These are phyloP conservation scores for Suillus weaverae DNA, from an alignment of 768 basidiomycete species.

Conservation along the genomic window DNA sequence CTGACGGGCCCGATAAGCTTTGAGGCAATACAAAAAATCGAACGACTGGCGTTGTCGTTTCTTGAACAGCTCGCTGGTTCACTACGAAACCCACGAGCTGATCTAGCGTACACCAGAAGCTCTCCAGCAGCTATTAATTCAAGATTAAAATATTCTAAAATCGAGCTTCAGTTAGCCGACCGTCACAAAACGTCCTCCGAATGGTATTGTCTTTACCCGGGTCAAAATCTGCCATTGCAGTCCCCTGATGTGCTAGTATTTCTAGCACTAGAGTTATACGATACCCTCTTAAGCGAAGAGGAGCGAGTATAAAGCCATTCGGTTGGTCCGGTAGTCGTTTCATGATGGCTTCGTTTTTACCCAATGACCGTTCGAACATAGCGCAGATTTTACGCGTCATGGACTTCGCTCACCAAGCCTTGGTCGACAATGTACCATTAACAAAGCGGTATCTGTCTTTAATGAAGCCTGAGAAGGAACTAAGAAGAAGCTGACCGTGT, in stretches of 20 bases:
- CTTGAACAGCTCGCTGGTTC: conserved; percentile 31
- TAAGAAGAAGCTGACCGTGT: conserved; percentile 9
- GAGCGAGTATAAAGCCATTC: conserved; percentile 40
- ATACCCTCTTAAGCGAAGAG: conserved; percentile 39
- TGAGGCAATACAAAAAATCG: conserved; percentile 28
- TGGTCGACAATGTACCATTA: conserved; percentile 50
- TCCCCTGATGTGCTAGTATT: not conserved
- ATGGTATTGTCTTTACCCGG: conserved; percentile 25
- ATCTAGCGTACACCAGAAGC: not conserved
- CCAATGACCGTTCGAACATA: conserved; percentile 25
- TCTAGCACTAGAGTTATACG: conserved; percentile 22
- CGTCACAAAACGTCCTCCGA: conserved; percentile 32
- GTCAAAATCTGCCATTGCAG: not conserved
- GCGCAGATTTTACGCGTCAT: conserved; percentile 70
- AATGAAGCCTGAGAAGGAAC: not conserved
- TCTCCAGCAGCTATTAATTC: conserved; percentile 8
- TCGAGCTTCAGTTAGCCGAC: conserved; percentile 38
- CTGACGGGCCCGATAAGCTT: conserved; percentile 13
- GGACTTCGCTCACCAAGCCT: conserved; percentile 68
- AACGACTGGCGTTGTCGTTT: conserved; percentile 30
- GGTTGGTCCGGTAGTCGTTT: conserved; percentile 30
- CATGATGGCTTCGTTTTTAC: not conserved
- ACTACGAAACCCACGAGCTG: conserved; percentile 9
- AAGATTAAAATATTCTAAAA: conserved; percentile 17
- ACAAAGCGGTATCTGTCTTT: conserved; percentile 60